A percentile compares a stretch with the other conserved stretches of the same genome.
These are phyloP conservation scores for Tetrapisispora nanseiensis DNA, from an alignment of 805 yeast species.

Conservation along the genomic window DNA sequence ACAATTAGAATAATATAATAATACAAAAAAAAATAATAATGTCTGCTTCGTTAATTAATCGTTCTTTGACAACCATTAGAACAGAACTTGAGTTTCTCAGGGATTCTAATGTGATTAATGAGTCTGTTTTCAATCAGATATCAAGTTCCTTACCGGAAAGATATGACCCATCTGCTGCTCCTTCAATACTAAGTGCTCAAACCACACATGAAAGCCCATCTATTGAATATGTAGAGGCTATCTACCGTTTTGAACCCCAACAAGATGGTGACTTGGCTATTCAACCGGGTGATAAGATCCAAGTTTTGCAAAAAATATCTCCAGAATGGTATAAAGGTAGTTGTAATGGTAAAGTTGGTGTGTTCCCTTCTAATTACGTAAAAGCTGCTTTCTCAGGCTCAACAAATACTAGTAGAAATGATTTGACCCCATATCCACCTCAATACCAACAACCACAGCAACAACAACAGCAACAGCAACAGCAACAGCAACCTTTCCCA, in stretches of 20 bases:
- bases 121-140: slow-evolving; percentile 44
- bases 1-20: no score
- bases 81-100: slow-evolving; percentile 70
- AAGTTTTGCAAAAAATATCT: slow-evolving; percentile 62
- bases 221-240: slow-evolving; percentile 46
- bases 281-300: slow-evolving; percentile 55
- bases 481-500: slow-evolving; percentile 33
- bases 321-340: slow-evolving; percentile 90
- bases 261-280: slow-evolving; percentile 67
- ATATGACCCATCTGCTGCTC: slow-evolving; percentile 31
- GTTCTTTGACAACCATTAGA: slow-evolving; percentile 67
- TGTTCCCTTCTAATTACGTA: slow-evolving; percentile 87
- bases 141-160: slow-evolving; percentile 45
- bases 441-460: slow-evolving; percentile 6
- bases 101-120: slow-evolving; percentile 64
- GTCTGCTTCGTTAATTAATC: slow-evolving; percentile 55
- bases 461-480: slow-evolving; percentile 8
- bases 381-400: slow-evolving; percentile 27
- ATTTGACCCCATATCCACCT: slow-evolving; percentile 15
- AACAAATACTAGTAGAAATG: slow-evolving; percentile 5
- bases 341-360: slow-evolving; percentile 51
- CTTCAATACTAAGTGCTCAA: slow-evolving; percentile 3
- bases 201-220: slow-evolving; percentile 2
- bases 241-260: slow-evolving; percentile 66
- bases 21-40: slow-evolving; percentile 9